phyloP scores from a whole-genome alignment of 371 early-diverging fungal genomes.

The Mucor mucedo region DNA sequence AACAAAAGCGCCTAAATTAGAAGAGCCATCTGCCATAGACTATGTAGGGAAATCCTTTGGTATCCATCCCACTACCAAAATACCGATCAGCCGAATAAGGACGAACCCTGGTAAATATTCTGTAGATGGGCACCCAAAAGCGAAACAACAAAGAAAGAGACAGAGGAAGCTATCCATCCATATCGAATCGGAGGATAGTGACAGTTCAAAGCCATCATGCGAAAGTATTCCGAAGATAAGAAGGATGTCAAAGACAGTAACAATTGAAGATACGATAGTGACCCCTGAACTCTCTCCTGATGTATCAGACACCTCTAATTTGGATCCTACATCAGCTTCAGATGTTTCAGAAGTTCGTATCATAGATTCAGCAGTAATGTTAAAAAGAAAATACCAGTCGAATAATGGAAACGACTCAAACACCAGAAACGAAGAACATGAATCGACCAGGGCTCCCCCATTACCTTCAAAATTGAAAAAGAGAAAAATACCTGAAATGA shows the following conservation, averaged over 20 bases:
- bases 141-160: not conserved
- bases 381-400: too few species aligned
- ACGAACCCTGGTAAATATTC: not conserved
- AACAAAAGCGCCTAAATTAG: not conserved
- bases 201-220: too few species aligned
- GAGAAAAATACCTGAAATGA: not conserved
- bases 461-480: not conserved
- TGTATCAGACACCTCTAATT: too few species aligned
- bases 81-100: not conserved
- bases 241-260: too few species aligned
- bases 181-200: too few species aligned
- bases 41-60: not conserved
- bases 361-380: too few species aligned
- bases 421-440: not conserved
- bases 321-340: too few species aligned
- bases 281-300: too few species aligned
- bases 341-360: too few species aligned
- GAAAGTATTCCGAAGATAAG: too few species aligned
- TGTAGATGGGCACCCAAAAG: not conserved
- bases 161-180: not conserved
- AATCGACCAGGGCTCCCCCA: not conserved
- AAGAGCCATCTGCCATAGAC: conserved; percentile 10
- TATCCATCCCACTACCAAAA: not conserved
- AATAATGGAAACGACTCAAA: too few species aligned
- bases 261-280: too few species aligned